phyloP scores from a whole-genome alignment of 2,329 filamentous ascomycete species.

The Taxawa tesnikishii region DNA sequence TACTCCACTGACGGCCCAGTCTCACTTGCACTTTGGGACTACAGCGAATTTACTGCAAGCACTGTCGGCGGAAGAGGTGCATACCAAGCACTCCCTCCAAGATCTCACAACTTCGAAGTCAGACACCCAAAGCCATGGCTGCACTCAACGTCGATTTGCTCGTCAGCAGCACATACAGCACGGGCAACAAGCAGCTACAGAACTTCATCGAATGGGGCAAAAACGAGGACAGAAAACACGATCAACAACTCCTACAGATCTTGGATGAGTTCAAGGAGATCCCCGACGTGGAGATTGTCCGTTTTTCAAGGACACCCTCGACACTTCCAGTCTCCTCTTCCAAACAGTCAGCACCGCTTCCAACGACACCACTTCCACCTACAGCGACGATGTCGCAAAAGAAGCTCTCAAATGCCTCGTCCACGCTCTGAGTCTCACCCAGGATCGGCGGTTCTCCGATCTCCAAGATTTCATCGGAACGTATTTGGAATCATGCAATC shows the following conservation, averaged over 20 bases:
- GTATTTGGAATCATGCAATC: slow-evolving; percentile 7
- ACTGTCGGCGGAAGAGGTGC: slow-evolving; percentile 64
- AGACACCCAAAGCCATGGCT: slow-evolving; percentile 55
- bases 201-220: slow-evolving; percentile 4
- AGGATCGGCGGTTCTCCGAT: slow-evolving; percentile 8
- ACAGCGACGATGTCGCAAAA: slow-evolving; percentile 5
- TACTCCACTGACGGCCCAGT: slow-evolving; percentile 82
- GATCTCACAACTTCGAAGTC: slow-evolving; percentile 6
- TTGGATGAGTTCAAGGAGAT: slow-evolving; percentile 83
- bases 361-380: neutral
- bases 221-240: slow-evolving; percentile 4
- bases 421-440: slow-evolving; percentile 7
- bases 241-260: slow-evolving; percentile 58
- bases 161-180: slow-evolving; percentile 88
- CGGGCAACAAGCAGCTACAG: slow-evolving; percentile 45
- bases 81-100: slow-evolving; percentile 67
- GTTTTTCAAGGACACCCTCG: slow-evolving; percentile 50
- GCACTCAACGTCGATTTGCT: slow-evolving; percentile 71
- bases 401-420: slow-evolving; percentile 7
- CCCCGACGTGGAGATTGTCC: slow-evolving; percentile 94
- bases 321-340: slow-evolving; percentile 3
- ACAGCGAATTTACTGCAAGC: slow-evolving; percentile 81
- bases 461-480: slow-evolving; percentile 6
- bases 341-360: slow-evolving; percentile 1
- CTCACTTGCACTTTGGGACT: slow-evolving; percentile 70